Evolutionary conservation across 108 stramenopile species (phyloP).

Genomic region (Ochromonas danica): DNA sequence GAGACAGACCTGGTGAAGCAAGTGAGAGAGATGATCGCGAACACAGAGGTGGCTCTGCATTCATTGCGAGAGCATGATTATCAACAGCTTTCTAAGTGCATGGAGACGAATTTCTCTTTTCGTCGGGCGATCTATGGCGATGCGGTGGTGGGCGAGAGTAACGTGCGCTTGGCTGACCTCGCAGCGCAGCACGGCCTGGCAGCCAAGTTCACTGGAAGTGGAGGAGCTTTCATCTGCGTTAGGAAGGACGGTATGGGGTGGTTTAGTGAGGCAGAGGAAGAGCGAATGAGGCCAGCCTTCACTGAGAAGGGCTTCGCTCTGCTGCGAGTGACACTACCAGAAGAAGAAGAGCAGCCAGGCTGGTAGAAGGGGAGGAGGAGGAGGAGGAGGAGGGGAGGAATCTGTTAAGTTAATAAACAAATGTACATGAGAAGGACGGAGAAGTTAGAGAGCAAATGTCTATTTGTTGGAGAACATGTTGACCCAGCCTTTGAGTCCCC

Average conservation of each 20-base stretch:
- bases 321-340: background rate
- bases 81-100: background rate
- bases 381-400: too few species aligned
- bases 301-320: background rate
- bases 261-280: conserved; percentile 10
- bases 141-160: conserved; percentile 37
- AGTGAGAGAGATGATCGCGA: conserved; percentile 32
- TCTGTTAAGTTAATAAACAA: too few species aligned
- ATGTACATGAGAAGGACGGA: too few species aligned
- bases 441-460: too few species aligned
- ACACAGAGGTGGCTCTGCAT: background rate
- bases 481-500: too few species aligned
- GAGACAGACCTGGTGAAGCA: conserved; percentile 29
- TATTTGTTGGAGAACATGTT: too few species aligned
- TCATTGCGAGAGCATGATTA: background rate
- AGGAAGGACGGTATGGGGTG: background rate
- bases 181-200: conserved; percentile 20
- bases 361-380: too few species aligned
- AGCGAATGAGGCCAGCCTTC: background rate
- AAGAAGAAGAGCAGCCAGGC: too few species aligned
- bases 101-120: conserved; percentile 40
- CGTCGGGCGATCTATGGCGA: conserved; percentile 42
- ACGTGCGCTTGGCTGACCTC: conserved; percentile 36
- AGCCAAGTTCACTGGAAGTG: conserved; percentile 47
- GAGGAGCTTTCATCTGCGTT: conserved; percentile 44